These are phyloP conservation scores for Umbelopsis isabellina DNA, from an alignment of 192 early-diverging fungal species.

Conservation along the genomic window DNA sequence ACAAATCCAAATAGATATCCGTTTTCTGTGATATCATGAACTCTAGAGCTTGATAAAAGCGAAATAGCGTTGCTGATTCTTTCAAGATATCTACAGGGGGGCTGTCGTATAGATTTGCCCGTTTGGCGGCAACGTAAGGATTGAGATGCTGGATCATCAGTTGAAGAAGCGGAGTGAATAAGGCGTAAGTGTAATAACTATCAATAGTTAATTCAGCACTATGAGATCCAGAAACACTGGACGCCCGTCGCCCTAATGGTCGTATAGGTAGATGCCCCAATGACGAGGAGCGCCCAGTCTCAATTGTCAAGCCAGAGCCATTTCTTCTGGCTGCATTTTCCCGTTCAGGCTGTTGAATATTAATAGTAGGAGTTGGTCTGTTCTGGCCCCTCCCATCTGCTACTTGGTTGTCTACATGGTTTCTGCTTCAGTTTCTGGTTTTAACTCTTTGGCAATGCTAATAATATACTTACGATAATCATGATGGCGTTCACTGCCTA, in stretches of 20 bases:
- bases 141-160: slow-evolving; percentile 53
- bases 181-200: slow-evolving; percentile 42
- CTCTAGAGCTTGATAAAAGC: slow-evolving; percentile 51
- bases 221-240: slow-evolving; percentile 6
- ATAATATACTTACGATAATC: neutral
- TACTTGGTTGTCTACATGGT: neutral
- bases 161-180: slow-evolving; percentile 53
- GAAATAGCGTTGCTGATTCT: slow-evolving; percentile 22
- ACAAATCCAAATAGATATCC: slow-evolving; percentile 51
- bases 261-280: neutral
- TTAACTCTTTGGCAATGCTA: neutral
- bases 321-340: neutral
- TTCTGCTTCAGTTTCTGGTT: neutral
- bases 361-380: slow-evolving; percentile 34
- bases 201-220: neutral
- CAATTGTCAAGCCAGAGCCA: slow-evolving; percentile 31
- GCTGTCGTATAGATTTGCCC: neutral
- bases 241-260: neutral
- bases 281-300: slow-evolving; percentile 16
- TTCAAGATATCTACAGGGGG: neutral
- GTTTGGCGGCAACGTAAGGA: slow-evolving; percentile 32
- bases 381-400: neutral
- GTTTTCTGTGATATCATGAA: slow-evolving; percentile 52
- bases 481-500: neutral
- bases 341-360: slow-evolving; percentile 36